Conservation (phyloP, 2,329 filamentous ascomycete species). For the Fusarium keratoplasticum region DNA sequence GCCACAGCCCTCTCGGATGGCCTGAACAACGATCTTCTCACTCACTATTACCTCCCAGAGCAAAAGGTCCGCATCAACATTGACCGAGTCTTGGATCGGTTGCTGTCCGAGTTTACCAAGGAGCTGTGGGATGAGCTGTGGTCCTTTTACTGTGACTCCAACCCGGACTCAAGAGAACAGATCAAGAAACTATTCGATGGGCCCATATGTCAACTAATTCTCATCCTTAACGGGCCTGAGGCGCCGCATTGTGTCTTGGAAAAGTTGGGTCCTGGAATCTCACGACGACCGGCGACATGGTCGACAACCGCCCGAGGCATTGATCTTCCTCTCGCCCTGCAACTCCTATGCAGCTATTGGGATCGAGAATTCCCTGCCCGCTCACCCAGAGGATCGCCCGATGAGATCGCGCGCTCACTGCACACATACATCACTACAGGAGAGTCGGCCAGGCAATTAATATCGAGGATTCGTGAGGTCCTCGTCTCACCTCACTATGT, state of each 20-base stretch:
- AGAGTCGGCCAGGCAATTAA: conserved; percentile 44
- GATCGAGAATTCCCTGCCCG: conserved; percentile 49
- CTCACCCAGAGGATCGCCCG: conserved; percentile 49
- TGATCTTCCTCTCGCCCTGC: conserved; percentile 49
- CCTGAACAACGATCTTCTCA: conserved; percentile 51
- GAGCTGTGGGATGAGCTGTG: conserved; percentile 53
- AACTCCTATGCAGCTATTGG: conserved; percentile 52
- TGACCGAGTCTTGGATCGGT: conserved; percentile 51
- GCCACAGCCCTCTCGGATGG: conserved; percentile 50
- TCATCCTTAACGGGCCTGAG: conserved; percentile 53
- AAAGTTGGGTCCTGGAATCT: conserved; percentile 50
- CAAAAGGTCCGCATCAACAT: conserved; percentile 49
- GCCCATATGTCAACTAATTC: conserved; percentile 51
- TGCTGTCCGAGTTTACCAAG: conserved; percentile 48
- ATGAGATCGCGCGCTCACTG: conserved; percentile 49
- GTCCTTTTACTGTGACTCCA: conserved; percentile 47
- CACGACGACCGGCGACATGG: conserved; percentile 48
- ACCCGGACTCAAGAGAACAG: conserved; percentile 46
- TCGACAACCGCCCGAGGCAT: conserved; percentile 48
- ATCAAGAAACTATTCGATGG: conserved; percentile 51
- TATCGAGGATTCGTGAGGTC: conserved; percentile 45
- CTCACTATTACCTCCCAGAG: conserved; percentile 52
- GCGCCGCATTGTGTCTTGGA: conserved; percentile 50
- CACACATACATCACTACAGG: conserved; percentile 47
- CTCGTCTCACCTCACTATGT: conserved; percentile 51